Conservation (phyloP, 148 eudicot species). For the Vaccinium vitisidaea region DNA sequence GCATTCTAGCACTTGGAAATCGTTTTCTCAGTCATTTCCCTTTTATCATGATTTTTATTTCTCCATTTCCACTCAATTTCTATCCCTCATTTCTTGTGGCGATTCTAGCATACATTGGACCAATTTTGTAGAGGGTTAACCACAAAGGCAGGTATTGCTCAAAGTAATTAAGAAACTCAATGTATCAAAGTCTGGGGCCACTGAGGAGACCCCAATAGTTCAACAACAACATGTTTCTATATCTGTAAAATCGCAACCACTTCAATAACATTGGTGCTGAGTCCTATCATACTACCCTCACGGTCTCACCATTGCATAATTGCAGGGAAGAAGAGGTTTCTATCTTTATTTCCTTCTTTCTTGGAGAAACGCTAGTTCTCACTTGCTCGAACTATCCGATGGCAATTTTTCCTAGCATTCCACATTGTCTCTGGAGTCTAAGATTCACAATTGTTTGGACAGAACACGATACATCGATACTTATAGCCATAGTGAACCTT, state of each 20-base stretch:
- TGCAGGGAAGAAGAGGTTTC: not conserved
- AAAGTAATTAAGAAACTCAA: not conserved
- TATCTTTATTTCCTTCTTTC: not conserved
- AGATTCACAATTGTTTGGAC: not conserved
- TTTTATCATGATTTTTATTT: not conserved
- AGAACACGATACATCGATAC: not conserved
- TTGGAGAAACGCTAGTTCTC: not conserved
- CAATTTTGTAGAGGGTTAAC: not conserved
- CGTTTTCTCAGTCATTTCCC: not conserved
- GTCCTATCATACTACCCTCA: not conserved
- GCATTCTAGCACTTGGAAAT: constrained; percentile 7
- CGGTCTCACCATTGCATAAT: not conserved
- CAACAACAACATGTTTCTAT: not conserved
- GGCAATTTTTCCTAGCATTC: not conserved
- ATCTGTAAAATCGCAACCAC: not conserved
- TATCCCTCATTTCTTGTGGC: not conserved
- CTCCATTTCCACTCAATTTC: not conserved
- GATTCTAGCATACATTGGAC: not conserved
- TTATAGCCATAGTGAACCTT: not conserved
- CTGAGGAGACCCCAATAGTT: not conserved
- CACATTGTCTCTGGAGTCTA: not conserved
- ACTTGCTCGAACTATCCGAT: not conserved
- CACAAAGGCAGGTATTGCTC: not conserved
- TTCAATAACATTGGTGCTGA: not conserved
- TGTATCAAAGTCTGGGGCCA: not conserved